Percentiles rank a stretch among this genome's conserved stretches.
Conservation (phyloP, 495 filamentous ascomycete genomes). For the Rostrohypoxylon terebratum region DNA sequence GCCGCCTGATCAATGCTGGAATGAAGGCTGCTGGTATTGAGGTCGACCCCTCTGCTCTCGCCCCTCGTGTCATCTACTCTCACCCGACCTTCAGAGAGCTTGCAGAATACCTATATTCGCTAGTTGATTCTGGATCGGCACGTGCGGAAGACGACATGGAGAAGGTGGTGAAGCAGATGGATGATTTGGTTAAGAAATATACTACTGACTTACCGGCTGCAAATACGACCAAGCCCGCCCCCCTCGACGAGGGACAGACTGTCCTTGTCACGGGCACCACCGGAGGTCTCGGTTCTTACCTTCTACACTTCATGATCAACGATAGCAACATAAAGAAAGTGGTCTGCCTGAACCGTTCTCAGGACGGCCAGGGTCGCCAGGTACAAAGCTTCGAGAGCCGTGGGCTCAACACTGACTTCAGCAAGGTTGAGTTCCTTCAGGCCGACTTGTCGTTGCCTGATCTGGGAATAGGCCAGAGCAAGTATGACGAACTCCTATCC, state of each 20-base stretch:
- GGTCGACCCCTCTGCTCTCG: slow-evolving; percentile 47
- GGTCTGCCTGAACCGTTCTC: slow-evolving; percentile 66
- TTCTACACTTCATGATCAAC: slow-evolving; percentile 57
- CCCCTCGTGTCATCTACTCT: slow-evolving; percentile 56
- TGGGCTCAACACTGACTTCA: slow-evolving; percentile 56
- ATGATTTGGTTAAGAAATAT: slow-evolving; percentile 46
- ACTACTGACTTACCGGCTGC: slow-evolving; percentile 45
- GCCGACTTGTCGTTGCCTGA: slow-evolving; percentile 27
- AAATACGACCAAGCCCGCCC: slow-evolving; percentile 34
- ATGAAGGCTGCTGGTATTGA: slow-evolving; percentile 50
- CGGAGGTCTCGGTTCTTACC: slow-evolving; percentile 66
- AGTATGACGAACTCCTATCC: slow-evolving; percentile 52
- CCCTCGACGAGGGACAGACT: slow-evolving; percentile 49
- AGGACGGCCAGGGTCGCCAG: slow-evolving; percentile 20
- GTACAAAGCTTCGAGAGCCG: slow-evolving; percentile 48
- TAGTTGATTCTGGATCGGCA: slow-evolving; percentile 19
- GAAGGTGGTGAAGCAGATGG: slow-evolving; percentile 14
- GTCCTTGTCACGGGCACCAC: slow-evolving; percentile 71
- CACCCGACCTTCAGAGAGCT: slow-evolving; percentile 52
- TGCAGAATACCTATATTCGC: slow-evolving; percentile 46
- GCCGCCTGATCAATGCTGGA: slow-evolving; percentile 50
- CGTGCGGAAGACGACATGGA: slow-evolving; percentile 6
- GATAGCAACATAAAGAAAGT: slow-evolving; percentile 57
- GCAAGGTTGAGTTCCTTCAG: slow-evolving; percentile 24
- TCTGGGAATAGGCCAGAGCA: slow-evolving; percentile 22